These are phyloP conservation scores for Chloranthus sessilifolius DNA, from an alignment of 164 flowering plant genomes.

Conservation along the genomic window DNA sequence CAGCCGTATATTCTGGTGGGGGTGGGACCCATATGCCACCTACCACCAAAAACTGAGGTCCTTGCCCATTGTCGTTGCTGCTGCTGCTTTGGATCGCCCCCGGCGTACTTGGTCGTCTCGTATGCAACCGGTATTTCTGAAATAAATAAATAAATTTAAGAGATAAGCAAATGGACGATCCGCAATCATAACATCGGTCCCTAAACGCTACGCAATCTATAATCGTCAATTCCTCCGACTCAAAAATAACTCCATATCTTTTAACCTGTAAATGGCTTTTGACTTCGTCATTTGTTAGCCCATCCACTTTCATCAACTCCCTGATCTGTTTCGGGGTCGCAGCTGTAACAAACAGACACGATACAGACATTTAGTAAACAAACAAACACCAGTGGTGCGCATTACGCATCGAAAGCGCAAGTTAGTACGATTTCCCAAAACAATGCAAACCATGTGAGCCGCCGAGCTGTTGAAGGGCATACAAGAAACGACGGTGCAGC, in stretches of 20 bases:
- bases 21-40: constrained; percentile 84
- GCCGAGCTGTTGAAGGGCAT: constrained; percentile 85
- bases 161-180: background rate
- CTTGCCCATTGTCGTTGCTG: constrained; percentile 30
- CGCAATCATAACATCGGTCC: background rate
- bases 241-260: background rate
- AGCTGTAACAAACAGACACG: constrained; percentile 27
- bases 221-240: background rate
- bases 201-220: background rate
- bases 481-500: constrained; percentile 67
- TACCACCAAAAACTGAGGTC: constrained; percentile 64
- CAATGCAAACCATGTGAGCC: constrained; percentile 66
- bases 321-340: constrained; percentile 96
- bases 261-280: constrained; percentile 96
- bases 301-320: constrained; percentile 95
- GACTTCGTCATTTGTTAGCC: constrained; percentile 95
- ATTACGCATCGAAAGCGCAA: background rate
- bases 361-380: no score
- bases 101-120: constrained; percentile 48
- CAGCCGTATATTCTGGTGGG: constrained; percentile 31
- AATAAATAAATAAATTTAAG: background rate
- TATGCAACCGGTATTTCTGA: constrained; percentile 74
- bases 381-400: background rate
- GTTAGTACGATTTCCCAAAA: background rate
- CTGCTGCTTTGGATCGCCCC: constrained; percentile 5